Percentiles rank a stretch among this genome's conserved stretches.
Conservation (phyloP, 352 stramenopile genomes). For the Halophytophthora batemanensis region DNA sequence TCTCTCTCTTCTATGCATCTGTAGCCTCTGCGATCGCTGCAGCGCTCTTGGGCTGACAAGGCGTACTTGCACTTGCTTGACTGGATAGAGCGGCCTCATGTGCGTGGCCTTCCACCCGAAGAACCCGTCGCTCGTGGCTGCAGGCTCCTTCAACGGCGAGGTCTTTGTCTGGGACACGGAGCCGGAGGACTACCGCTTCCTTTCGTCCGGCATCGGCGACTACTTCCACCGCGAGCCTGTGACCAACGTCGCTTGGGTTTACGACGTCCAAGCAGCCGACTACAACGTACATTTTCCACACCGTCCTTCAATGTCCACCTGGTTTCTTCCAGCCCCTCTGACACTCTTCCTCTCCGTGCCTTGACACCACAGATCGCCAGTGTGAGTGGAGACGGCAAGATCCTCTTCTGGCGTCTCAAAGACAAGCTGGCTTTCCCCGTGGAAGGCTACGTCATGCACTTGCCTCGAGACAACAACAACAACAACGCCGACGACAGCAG, state of each 20-base stretch:
- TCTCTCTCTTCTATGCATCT: neutral
- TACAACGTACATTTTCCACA: constrained; percentile 51
- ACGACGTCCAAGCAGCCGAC: constrained; percentile 61
- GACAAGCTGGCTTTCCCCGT: constrained; percentile 84
- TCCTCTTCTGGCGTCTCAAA: constrained; percentile 84
- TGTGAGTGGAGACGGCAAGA: constrained; percentile 81
- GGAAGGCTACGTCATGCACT: constrained; percentile 82
- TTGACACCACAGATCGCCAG: constrained; percentile 44
- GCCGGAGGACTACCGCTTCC: constrained; percentile 60
- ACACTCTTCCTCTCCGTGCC: neutral
- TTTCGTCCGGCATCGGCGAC: constrained; percentile 81
- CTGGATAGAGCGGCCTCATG: constrained; percentile 76
- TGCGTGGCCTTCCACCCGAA: constrained; percentile 83
- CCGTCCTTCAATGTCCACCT: neutral
- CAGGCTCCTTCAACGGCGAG: constrained; percentile 86
- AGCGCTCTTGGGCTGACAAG: neutral
- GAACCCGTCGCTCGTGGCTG: constrained; percentile 78
- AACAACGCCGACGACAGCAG: constrained; percentile 1
- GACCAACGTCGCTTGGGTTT: constrained; percentile 80
- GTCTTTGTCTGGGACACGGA: constrained; percentile 81
- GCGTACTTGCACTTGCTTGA: neutral
- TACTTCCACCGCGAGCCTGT: constrained; percentile 88
- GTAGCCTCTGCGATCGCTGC: no score
- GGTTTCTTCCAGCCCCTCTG: neutral
- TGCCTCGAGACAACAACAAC: constrained; percentile 24